Evolutionary conservation across 2,329 filamentous ascomycete genomes (phyloP), one percentile per base, ranked within the genome.

Genomic region (Penicillium sp.): DNA sequence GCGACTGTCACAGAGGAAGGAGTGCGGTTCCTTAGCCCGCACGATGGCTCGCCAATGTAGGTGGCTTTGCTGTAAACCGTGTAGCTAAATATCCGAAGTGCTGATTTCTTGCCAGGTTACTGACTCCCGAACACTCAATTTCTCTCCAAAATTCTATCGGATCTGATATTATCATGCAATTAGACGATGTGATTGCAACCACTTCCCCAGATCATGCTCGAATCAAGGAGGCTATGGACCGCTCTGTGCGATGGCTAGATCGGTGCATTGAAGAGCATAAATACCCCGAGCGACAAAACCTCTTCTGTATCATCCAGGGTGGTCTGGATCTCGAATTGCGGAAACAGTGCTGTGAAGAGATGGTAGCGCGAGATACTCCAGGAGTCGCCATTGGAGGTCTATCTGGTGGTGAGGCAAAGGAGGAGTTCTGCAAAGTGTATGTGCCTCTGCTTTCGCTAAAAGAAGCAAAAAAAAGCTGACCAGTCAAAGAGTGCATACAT

Each of bases 251-350:
- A 38, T 99, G 95, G 95, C 82, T 99, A 6, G 95, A 99, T 76
- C 86, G 94, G 52, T 99, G 94, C 74, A 93, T 97, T 39, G 86
- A 86, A 11, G 92, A 92, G 5, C 95, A 99, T 79, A 85, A 87
- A 69, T 89, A 92, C 55, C 90, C 92, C 0, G 82, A 88, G 31
- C 81, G 81, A 1, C 94, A 99, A 74, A 99, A 97, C 68, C 82
- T 99, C 6, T 99, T 99, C 75, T 99, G 95, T 75, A 99, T 99
- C 69, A 97, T 99, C 63, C 94, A 99, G 75, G 94, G 94, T 59
- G 94, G 94, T 0, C 79, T 99, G 9, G 92, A 99, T 73, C 78
- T 96, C 5, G 89, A 92, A 1, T 85, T 99, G 81, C 85, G 94
- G 22, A 83, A 82, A 59, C 83, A 93, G 72, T 99, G 95, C 76